Base-by-base conservation (phyloP, 2,329 filamentous ascomycete genomes). In the Aspergillus puulaauensis region DNA sequence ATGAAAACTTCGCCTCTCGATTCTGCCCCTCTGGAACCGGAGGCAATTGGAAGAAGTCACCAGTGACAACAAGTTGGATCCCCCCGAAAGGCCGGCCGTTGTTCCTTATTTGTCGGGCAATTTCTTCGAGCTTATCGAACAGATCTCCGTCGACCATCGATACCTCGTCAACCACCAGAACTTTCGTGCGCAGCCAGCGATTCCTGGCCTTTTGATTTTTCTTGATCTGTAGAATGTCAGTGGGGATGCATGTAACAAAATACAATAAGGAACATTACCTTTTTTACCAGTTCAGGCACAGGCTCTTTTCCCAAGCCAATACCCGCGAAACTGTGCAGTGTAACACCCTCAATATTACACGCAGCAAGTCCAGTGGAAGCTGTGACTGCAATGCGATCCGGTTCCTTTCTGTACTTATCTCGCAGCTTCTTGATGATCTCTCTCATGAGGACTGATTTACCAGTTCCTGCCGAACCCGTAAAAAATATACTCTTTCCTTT, bases 121-220 rank as follows among this genome's bases (percentile, higher is more conserved):
- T 90, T 60, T 90, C 85, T 61, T 96, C 92, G 17, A 99, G 83
- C 74, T 99, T 99, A 78, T 99, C 95, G 65, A 98, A 99, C 0
- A 99, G 81, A 35, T 97, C 93, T 1, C 91, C 95, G 67, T 99
- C 95, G 4, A 99, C 93, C 96, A 99, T 99, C 12, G 95, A 98
- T 3, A 99, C 88, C 72, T 99, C 95, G 74, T 99, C 95, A 66
- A 99, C 85, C 64, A 99, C 83, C 23, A 99, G 83, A 12, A 91
- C 86, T 69, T 93, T 96, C 0, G 92, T 96, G 56, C 87, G 86
- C 63, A 96, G 77, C 96, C 96, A 99, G 41, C 93, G 85, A 62
- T 86, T 89, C 71, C 90, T 93, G 21, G 92, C 91, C 72, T 97
- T 98, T 17, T 84, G 82, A 64, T 98, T 97, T 58, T 87, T 85